Evolutionary conservation across 257 asterid genomes (phyloP).

Genomic region (Nemophila menziesii): DNA sequence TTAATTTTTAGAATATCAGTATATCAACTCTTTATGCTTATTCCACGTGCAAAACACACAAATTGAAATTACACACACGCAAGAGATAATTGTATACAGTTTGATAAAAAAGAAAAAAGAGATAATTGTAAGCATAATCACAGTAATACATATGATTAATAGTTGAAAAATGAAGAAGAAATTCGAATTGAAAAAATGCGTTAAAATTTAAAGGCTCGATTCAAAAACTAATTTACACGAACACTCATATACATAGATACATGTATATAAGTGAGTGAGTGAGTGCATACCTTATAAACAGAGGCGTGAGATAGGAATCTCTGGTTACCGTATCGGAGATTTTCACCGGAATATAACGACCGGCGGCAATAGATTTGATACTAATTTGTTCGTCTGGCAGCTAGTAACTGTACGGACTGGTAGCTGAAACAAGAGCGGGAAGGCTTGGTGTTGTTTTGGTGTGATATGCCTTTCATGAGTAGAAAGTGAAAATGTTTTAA

Average conservation of each 20-base stretch:
- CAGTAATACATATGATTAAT: not conserved
- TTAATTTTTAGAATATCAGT: too few species aligned
- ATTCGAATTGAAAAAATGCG: too few species aligned
- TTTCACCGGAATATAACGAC: conserved; percentile 7
- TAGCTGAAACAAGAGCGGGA: not conserved
- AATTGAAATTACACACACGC: not conserved
- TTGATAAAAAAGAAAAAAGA: too few species aligned
- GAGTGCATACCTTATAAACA: not conserved
- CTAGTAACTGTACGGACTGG: not conserved
- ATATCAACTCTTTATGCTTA: not conserved
- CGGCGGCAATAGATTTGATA: not conserved
- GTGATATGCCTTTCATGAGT: not conserved
- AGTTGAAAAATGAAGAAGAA: not conserved
- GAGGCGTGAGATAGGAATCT: not conserved
- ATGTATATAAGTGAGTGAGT: not conserved
- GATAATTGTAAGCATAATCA: too few species aligned
- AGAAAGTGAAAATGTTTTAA: too few species aligned
- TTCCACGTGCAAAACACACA: not conserved
- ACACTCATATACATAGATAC: not conserved
- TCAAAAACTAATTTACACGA: not conserved
- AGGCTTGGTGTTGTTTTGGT: not conserved
- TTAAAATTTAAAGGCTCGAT: too few species aligned
- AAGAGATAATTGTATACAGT: too few species aligned
- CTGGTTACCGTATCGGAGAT: conserved; percentile 3
- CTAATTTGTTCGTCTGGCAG: not conserved